Percentiles rank a stretch among this genome's conserved stretches.
These are phyloP conservation scores for Rhipidocladum racemiflorum DNA, from an alignment of 176 grass and related monocot species.

Conservation along the genomic window DNA sequence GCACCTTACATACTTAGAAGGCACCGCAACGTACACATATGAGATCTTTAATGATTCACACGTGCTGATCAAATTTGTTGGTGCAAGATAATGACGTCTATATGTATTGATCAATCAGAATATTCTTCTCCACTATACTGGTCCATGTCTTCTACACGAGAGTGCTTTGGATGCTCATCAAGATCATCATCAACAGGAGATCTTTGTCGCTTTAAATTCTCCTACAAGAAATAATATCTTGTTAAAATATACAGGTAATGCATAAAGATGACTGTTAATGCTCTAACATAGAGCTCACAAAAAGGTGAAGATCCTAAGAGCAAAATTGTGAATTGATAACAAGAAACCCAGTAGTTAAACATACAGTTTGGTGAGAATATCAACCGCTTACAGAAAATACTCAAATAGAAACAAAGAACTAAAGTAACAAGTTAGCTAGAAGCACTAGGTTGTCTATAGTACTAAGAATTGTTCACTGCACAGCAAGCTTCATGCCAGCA, in stretches of 20 bases:
- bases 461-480: not conserved
- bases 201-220: constrained; percentile 47
- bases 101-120: constrained; percentile 50
- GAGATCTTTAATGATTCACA: constrained; percentile 19
- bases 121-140: constrained; percentile 62
- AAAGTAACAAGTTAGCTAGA: constrained; percentile 5
- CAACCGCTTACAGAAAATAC: constrained; percentile 2
- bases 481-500: not conserved
- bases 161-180: constrained; percentile 41
- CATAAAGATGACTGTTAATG: constrained; percentile 6
- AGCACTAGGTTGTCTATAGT: constrained; percentile 1
- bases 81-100: constrained; percentile 39
- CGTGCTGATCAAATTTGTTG: constrained; percentile 25
- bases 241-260: constrained; percentile 22
- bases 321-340: not conserved
- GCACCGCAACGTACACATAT: constrained; percentile 1
- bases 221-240: constrained; percentile 42
- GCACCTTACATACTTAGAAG: constrained; percentile 10
- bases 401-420: constrained; percentile 11
- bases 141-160: constrained; percentile 48
- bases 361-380: not conserved
- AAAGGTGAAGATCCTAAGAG: not conserved
- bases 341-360: constrained; percentile 9
- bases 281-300: not conserved
- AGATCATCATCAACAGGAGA: constrained; percentile 60